Conservation (phyloP, 2,329 filamentous ascomycete genomes). For the Claviceps capensis region DNA sequence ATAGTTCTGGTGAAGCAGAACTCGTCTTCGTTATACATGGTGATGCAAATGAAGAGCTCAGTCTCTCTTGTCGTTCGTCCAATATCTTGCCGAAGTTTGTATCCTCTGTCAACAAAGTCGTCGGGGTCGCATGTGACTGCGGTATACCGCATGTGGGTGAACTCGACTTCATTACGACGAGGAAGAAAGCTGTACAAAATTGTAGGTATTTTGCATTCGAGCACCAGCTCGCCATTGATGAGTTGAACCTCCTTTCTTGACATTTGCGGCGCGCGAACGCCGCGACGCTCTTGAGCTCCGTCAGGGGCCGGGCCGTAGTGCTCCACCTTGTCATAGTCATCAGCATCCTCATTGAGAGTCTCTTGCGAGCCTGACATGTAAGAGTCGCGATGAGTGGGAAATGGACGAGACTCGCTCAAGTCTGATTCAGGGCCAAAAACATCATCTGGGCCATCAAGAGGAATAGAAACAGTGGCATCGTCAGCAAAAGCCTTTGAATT, state of each 20-base stretch:
- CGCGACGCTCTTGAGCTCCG: constrained; percentile 75
- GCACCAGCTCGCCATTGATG: constrained; percentile 92
- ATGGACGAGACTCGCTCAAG: constrained; percentile 36
- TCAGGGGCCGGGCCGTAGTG: constrained; percentile 81
- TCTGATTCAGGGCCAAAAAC: constrained; percentile 54
- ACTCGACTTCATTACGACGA: constrained; percentile 82
- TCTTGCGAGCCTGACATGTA: constrained; percentile 40
- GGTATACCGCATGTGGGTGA: constrained; percentile 97
- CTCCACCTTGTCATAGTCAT: constrained; percentile 45
- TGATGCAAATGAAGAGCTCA: constrained; percentile 90
- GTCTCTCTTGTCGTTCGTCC: constrained; percentile 75
- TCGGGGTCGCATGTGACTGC: constrained; percentile 97
- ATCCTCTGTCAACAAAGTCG: constrained; percentile 77
- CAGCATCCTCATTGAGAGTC: constrained; percentile 35
- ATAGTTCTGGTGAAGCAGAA: constrained; percentile 94
- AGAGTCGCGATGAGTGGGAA: constrained; percentile 39
- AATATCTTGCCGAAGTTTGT: constrained; percentile 85
- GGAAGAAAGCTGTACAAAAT: constrained; percentile 96
- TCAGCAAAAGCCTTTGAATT: constrained; percentile 43
- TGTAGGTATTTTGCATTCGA: constrained; percentile 98
- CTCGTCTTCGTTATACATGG: constrained; percentile 99
- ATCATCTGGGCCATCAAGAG: constrained; percentile 53
- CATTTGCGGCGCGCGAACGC: constrained; percentile 77
- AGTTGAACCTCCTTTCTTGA: constrained; percentile 87
- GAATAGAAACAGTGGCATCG: constrained; percentile 60